Percentiles rank a stretch among this genome's conserved stretches.
phyloP scores from a whole-genome alignment of 805 yeast genomes.

The Nakazawaea molendinolei region DNA sequence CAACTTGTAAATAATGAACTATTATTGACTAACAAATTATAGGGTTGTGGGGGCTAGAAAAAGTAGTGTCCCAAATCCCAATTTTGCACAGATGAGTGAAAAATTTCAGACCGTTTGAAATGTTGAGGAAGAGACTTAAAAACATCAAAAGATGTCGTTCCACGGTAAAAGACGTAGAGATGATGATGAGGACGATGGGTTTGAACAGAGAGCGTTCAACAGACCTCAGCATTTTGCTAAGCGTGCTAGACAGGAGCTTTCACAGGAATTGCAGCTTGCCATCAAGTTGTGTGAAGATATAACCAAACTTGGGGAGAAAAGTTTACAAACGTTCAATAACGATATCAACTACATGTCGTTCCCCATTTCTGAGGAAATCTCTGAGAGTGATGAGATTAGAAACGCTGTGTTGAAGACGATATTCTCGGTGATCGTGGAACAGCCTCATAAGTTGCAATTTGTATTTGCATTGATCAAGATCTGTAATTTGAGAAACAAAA shows the following conservation, averaged over 20 bases:
- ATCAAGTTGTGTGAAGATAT: conserved; percentile 44
- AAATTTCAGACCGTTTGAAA: neutral
- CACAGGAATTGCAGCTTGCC: conserved; percentile 27
- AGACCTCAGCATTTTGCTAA: too few species aligned
- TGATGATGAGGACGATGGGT: conserved; percentile 2
- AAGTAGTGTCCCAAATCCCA: neutral
- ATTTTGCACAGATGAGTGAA: neutral
- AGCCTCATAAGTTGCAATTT: conserved; percentile 84
- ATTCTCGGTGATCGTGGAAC: conserved; percentile 69
- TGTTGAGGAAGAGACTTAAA: too few species aligned
- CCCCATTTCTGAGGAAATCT: conserved; percentile 61
- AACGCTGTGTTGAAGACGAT: conserved; percentile 55
- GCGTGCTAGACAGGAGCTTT: conserved; percentile 8
- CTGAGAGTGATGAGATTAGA: conserved; percentile 53
- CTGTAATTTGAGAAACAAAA: conserved; percentile 55
- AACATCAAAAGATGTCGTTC: conserved; percentile 5
- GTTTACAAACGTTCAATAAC: conserved; percentile 26
- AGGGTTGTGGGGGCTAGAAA: too few species aligned
- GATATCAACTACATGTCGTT: conserved; percentile 60
- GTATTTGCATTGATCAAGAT: conserved; percentile 61
- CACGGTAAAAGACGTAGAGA: conserved; percentile 5
- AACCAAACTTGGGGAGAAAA: conserved; percentile 51
- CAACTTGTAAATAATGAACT: too few species aligned
- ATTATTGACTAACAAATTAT: too few species aligned
- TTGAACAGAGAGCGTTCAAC: too few species aligned